Evolutionary conservation across 2,329 filamentous ascomycete species (phyloP).

Genomic region (Xylariaceae sp.): DNA sequence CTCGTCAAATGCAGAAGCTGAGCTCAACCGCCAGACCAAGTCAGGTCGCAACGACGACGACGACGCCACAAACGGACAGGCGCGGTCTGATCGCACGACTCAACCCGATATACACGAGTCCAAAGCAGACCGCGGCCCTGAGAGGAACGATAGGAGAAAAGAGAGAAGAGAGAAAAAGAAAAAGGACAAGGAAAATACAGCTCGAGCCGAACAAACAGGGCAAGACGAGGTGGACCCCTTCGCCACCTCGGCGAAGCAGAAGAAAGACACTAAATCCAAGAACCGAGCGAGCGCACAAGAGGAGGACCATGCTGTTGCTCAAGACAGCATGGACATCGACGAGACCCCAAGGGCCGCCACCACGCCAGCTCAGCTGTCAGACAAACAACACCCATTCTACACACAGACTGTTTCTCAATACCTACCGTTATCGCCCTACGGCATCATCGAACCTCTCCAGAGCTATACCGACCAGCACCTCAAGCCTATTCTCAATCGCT

Average conservation of each 20-base stretch:
- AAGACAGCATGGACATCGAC: constrained; percentile 37
- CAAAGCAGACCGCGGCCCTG: too few relatives aligned
- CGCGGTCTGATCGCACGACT: background rate
- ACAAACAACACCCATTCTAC: constrained; percentile 65
- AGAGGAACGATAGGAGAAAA: constrained; percentile 23
- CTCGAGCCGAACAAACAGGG: background rate
- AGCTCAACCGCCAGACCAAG: too few relatives aligned
- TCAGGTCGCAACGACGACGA: background rate
- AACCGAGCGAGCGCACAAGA: constrained; percentile 26
- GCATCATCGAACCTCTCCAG: constrained; percentile 66
- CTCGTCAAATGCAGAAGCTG: background rate
- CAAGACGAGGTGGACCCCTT: constrained; percentile 11
- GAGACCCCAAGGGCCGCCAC: constrained; percentile 3
- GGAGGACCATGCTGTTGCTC: constrained; percentile 2
- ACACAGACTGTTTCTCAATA: constrained; percentile 78
- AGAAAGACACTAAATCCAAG: constrained; percentile 40
- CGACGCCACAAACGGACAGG: constrained; percentile 3
- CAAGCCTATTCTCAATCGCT: constrained; percentile 70
- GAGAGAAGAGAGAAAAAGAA: constrained; percentile 20
- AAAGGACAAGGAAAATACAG: constrained; percentile 7
- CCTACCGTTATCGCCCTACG: constrained; percentile 67
- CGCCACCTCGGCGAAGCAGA: constrained; percentile 16
- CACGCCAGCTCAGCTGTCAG: constrained; percentile 25
- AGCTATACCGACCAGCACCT: constrained; percentile 71
- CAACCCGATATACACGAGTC: too few relatives aligned